These are phyloP conservation scores for Colletotrichum melonis DNA, from an alignment of 2,329 filamentous ascomycete genomes.

Conservation along the genomic window DNA sequence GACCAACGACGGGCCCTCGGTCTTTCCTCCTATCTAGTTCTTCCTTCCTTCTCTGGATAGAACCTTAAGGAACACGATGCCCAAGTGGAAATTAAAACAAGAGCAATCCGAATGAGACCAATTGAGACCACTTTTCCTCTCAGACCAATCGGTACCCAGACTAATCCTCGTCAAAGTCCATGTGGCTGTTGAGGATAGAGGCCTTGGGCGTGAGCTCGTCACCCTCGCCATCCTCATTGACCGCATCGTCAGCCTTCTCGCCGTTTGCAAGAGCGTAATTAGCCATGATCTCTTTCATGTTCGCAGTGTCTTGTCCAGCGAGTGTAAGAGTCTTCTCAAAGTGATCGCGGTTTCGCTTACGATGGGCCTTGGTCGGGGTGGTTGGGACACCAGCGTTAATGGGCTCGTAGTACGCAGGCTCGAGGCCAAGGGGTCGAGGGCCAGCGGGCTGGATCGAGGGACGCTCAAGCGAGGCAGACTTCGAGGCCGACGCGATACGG, in stretches of 20 bases:
- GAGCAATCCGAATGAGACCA: too few species aligned
- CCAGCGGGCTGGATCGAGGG: not conserved
- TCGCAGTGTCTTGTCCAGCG: constrained; percentile 28
- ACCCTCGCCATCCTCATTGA: not conserved
- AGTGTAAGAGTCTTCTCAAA: constrained; percentile 29
- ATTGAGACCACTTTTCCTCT: not conserved
- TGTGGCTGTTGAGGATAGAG: constrained; percentile 25
- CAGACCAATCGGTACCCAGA: not conserved
- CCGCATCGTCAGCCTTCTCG: not conserved
- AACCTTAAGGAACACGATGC: not conserved
- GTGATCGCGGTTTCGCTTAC: constrained; percentile 24
- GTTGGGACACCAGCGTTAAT: not conserved
- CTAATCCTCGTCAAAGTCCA: constrained; percentile 18
- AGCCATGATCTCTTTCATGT: constrained; percentile 29
- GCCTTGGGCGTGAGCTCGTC: constrained; percentile 28
- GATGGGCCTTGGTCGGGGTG: constrained; percentile 3
- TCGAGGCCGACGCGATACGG: not conserved
- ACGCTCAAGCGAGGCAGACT: not conserved
- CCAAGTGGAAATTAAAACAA: not conserved
- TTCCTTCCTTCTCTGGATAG: not conserved
- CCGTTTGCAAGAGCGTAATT: not conserved
- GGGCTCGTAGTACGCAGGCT: not conserved
- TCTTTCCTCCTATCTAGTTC: not conserved
- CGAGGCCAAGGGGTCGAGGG: not conserved
- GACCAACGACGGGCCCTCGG: not conserved